Evolutionary conservation across 108 stramenopile species (phyloP).

Genomic region (Epithemia pelagica): DNA sequence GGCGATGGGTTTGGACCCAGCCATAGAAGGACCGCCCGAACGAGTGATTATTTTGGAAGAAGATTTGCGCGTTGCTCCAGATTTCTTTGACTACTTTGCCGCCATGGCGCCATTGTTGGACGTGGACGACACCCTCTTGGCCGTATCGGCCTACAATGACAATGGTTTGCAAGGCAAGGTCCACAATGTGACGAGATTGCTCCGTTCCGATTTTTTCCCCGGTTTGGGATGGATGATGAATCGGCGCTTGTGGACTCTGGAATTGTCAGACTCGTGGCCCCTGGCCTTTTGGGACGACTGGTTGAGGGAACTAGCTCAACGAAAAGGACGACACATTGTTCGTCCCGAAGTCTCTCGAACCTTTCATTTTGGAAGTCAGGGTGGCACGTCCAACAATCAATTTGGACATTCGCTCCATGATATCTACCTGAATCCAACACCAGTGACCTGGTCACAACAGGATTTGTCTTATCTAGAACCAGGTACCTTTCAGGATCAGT

Average conservation of each 20-base stretch:
- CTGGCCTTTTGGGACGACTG: slow-evolving; percentile 94
- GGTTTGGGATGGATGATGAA: slow-evolving; percentile 96
- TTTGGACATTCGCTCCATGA: slow-evolving; percentile 34
- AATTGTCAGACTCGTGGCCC: slow-evolving; percentile 37
- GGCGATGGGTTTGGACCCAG: slow-evolving; percentile 2
- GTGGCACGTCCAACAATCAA: slow-evolving; percentile 57
- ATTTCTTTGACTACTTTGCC: slow-evolving; percentile 87
- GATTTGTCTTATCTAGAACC: slow-evolving; percentile 62
- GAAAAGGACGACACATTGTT: slow-evolving; percentile 71
- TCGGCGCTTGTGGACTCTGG: slow-evolving; percentile 68
- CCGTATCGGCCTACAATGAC: slow-evolving; percentile 93
- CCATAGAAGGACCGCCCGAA: slow-evolving; percentile 24
- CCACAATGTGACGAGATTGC: slow-evolving; percentile 35
- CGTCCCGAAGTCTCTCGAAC: slow-evolving; percentile 85
- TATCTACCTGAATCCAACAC: slow-evolving; percentile 47
- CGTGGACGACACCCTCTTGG: slow-evolving; percentile 57
- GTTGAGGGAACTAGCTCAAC: slow-evolving; percentile 79
- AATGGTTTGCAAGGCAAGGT: slow-evolving; percentile 69
- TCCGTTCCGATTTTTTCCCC: slow-evolving; percentile 90
- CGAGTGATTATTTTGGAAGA: slow-evolving; percentile 88
- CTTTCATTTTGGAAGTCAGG: slow-evolving; percentile 73
- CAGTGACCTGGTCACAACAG: slow-evolving; percentile 54
- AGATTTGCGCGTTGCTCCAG: slow-evolving; percentile 82
- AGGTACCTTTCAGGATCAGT: slow-evolving; percentile 32
- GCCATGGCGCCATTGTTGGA: slow-evolving; percentile 78